Evolutionary conservation across 1,284 basidiomycete species (phyloP), one percentile per base, ranked within the genome.

Genomic region (Leccinum subspadiceum): DNA sequence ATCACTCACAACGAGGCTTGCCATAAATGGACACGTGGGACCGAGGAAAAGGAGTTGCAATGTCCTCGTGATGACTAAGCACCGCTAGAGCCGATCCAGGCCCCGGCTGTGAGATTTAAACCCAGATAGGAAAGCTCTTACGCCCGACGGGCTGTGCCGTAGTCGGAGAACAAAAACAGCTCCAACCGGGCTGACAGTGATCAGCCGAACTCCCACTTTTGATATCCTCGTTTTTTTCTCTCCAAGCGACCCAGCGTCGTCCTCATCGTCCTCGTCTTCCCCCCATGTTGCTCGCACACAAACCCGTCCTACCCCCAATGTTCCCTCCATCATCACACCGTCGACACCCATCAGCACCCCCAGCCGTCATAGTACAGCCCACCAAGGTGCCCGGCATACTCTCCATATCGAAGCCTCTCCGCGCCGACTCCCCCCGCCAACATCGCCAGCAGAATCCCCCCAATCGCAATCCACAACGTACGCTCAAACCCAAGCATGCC

Each of bases 351-450:
- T 89, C 88, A 0, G 88, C 88, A 0, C 85, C 86, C 5, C 80
- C 83, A 4, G 80, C 83, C 44, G 82, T 89, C 66, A 75, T 82
- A 62, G 84, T 90, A 13, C 85, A 87, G 68, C 82, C 88, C 2
- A 89, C 89, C 13, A 81, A 81, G 60, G 87, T 83, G 0, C 88
- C 89, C 1, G 88, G 88, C 68, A 78, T 90, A 15, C 81, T 90
- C 58, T 82, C 85, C 56, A 78, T 90, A 59, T 84, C 86, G 59
- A 87, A 85, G 77, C 85, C 85, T 17, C 64, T 74, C 17, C 75
- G 78, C 49, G 65, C 75, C 5, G 66, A 72, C 5, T 63, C 69
- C 0, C 71, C 72, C 2, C 73, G 76, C 22, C 71, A 73, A 35
- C 78, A 78, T 58, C 75, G 70, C 0, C 64, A 56, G 4, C 66